Conservation (phyloP, 2,329 filamentous ascomycete genomes). For the Fusarium newnesense region DNA sequence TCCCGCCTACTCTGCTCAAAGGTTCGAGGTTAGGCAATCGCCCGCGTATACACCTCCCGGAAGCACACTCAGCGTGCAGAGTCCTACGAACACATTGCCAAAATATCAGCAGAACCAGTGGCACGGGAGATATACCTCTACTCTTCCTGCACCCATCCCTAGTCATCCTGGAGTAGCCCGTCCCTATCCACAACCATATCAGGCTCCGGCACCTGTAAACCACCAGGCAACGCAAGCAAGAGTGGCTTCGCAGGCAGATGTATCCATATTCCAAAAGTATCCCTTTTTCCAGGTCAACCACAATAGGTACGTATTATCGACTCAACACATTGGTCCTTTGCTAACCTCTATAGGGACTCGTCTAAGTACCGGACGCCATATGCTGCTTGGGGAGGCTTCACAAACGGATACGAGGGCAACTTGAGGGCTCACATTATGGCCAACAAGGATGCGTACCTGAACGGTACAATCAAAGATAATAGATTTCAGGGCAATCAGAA, state of each 20-base stretch:
- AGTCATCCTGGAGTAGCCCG: background rate
- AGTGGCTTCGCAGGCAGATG: constrained; percentile 49
- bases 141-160: background rate
- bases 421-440: constrained; percentile 57
- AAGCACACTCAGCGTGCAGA: background rate
- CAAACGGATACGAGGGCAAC: constrained; percentile 69
- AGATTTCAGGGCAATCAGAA: background rate
- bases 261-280: constrained; percentile 63
- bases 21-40: constrained; percentile 38
- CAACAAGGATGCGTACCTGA: constrained; percentile 43
- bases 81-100: background rate
- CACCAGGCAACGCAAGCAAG: constrained; percentile 42
- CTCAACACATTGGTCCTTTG: background rate
- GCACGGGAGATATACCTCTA: background rate
- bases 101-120: constrained; percentile 26
- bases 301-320: constrained; percentile 58
- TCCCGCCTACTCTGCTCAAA: constrained; percentile 34
- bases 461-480: constrained; percentile 39
- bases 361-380: constrained; percentile 70
- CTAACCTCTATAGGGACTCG: constrained; percentile 56
- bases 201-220: constrained; percentile 1
- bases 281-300: constrained; percentile 69
- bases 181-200: background rate
- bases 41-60: constrained; percentile 21
- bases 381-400: constrained; percentile 66